Base-by-base conservation (phyloP, 2,329 filamentous ascomycete genomes). In the Fusarium succisae region DNA sequence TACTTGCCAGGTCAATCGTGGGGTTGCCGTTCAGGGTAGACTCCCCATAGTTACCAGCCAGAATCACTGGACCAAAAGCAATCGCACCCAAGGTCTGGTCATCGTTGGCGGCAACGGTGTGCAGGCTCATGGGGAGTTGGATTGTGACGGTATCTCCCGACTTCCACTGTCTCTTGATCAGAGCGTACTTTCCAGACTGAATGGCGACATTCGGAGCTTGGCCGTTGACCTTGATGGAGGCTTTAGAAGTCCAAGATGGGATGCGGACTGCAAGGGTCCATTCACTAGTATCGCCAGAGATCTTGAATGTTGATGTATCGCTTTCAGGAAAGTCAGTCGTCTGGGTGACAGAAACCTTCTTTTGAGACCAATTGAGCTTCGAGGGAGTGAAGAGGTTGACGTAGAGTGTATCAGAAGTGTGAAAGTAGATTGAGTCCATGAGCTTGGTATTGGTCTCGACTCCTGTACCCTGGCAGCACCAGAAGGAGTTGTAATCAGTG, bases 381-480 rank as follows among this genome's bases (percentile, higher is more conserved):
- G 86, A 88, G 0, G 86, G 83, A 0, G 83, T 84, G 69, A 87
- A 88, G 5, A 88, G 76, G 69, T 88, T 88, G 41, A 89, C 82
- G 62, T 85, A 88, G 0, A 88, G 80, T 0, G 82, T 81, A 0
- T 79, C 78, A 35, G 79, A 77, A 58, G 85, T 83, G 51, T 85
- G 81, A 51, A 83, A 86, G 79, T 88, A 89, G 60, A 89, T 85
- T 0, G 86, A 87, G 72, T 89, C 87, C 80, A 84, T 85, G 17
- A 88, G 77, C 75, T 88, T 88, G 0, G 87, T 89, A 73, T 89
- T 88, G 1, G 84, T 87, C 79, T 89, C 87, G 4, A 88, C 65
- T 0, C 82, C 85, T 0, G 87, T 88, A 3, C 86, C 87, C 73
- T 88, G 85, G 61, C 87, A 88, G 76, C 87, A 89, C 87, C 87